Conservation (phyloP, 176 grass and related monocot species). For the Chloris gayana region DNA sequence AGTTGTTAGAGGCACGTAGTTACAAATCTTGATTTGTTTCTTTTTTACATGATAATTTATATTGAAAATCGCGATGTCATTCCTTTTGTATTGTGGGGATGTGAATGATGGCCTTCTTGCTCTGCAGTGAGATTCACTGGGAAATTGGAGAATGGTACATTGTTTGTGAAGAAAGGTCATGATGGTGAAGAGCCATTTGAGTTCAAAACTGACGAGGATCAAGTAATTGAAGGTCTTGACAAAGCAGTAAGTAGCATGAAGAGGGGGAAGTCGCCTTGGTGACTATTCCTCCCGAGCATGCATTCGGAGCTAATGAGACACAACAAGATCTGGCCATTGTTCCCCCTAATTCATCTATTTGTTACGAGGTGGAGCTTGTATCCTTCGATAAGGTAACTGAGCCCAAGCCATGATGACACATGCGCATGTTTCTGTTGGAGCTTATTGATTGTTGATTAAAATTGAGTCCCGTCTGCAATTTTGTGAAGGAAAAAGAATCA, state of each 20-base stretch:
- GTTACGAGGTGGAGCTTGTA: slow-evolving; percentile 71
- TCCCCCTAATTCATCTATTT: slow-evolving; percentile 61
- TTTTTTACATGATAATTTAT: slow-evolving; percentile 11
- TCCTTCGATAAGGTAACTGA: slow-evolving; percentile 79
- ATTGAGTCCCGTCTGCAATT: background rate
- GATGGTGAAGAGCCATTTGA: slow-evolving; percentile 69
- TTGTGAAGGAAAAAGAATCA: slow-evolving; percentile 69
- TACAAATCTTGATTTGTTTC: slow-evolving; percentile 5
- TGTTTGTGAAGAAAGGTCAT: slow-evolving; percentile 83
- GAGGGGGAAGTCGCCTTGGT: slow-evolving; percentile 72
- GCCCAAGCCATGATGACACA: background rate
- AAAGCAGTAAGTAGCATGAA: slow-evolving; percentile 76
- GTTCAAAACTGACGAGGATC: slow-evolving; percentile 84
- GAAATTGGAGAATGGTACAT: slow-evolving; percentile 72
- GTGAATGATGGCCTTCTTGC: background rate
- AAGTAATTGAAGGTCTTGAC: slow-evolving; percentile 88
- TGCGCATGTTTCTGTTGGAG: background rate
- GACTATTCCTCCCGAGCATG: slow-evolving; percentile 68
- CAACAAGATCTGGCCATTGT: slow-evolving; percentile 60
- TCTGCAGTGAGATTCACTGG: slow-evolving; percentile 76
- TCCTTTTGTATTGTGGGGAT: background rate
- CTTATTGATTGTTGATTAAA: background rate
- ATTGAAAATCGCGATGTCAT: background rate
- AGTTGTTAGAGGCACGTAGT: slow-evolving; percentile 52
- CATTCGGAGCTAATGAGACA: slow-evolving; percentile 62